A percentile compares a stretch with the other conserved stretches of the same genome.
phyloP scores from a whole-genome alignment of 306 rosid species.

The Prunus mume region DNA sequence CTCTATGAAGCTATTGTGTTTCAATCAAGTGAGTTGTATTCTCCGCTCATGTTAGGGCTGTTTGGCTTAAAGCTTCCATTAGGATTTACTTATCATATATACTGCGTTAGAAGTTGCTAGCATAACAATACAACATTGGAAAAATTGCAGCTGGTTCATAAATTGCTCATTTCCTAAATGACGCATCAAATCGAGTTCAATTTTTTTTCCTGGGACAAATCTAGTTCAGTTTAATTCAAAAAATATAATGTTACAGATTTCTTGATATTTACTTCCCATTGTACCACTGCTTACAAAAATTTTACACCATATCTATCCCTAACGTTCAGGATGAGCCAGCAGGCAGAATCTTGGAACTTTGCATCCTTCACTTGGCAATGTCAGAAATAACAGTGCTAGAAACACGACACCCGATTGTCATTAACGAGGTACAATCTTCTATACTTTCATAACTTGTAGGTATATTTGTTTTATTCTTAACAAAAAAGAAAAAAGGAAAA shows the following conservation, averaged over 20 bases:
- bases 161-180: neutral
- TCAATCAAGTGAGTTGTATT: neutral
- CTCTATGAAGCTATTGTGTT: neutral
- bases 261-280: neutral
- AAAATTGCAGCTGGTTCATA: neutral
- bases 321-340: slow-evolving; percentile 63
- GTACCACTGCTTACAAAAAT: neutral
- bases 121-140: neutral
- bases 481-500: neutral
- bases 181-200: neutral
- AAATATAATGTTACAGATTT: neutral
- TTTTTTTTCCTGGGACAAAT: neutral
- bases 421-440: slow-evolving; percentile 62
- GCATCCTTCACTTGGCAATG: slow-evolving; percentile 93
- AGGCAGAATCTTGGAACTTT: slow-evolving; percentile 82
- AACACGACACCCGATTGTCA: slow-evolving; percentile 76
- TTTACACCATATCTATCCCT: neutral
- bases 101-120: neutral
- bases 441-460: neutral
- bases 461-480: neutral
- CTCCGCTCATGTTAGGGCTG: neutral
- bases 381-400: slow-evolving; percentile 71
- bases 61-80: neutral
- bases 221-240: no score
- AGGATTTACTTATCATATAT: neutral